phyloP scores from a whole-genome alignment of 495 filamentous ascomycete species.

The Talaromyces adpressus region DNA sequence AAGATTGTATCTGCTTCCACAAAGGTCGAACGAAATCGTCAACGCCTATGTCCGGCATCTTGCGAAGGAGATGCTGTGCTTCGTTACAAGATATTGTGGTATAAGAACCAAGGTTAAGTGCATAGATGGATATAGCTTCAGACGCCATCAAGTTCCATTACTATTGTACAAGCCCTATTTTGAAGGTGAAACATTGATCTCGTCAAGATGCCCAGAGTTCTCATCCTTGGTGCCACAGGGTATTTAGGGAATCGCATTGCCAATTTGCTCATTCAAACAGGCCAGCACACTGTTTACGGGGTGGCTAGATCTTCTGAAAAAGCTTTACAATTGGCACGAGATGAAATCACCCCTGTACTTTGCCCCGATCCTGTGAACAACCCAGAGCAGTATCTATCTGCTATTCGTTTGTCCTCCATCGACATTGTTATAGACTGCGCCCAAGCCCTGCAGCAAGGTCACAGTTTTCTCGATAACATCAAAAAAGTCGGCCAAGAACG shows the following conservation, averaged over 20 bases:
- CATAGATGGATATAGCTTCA: not conserved
- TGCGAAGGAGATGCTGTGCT: not conserved
- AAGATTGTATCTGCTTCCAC: not conserved
- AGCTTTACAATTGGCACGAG: conserved; percentile 16
- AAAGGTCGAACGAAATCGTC: not conserved
- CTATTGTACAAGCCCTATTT: not conserved
- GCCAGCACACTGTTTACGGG: conserved; percentile 32
- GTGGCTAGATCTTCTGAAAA: conserved; percentile 27
- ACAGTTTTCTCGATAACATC: conserved; percentile 15
- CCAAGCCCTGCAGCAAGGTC: conserved; percentile 14
- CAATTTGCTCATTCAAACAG: conserved; percentile 22
- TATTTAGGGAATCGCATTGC: conserved; percentile 31
- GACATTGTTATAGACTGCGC: conserved; percentile 29
- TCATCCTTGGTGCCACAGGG: conserved; percentile 38
- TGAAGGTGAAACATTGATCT: not conserved
- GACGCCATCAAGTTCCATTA: not conserved
- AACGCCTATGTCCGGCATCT: not conserved
- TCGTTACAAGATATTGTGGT: not conserved
- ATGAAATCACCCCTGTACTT: conserved; percentile 24
- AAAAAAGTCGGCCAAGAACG: conserved; percentile 16
- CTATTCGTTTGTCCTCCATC: conserved; percentile 21
- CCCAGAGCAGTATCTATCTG: conserved; percentile 6
- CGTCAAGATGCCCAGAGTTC: conserved; percentile 29
- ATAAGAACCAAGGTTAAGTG: not conserved
- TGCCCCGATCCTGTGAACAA: conserved; percentile 13